Percentiles rank a stretch among this genome's conserved stretches.
These are phyloP conservation scores for Diaporthe amygdali DNA, from an alignment of 2,329 filamentous ascomycete genomes.

Conservation along the genomic window DNA sequence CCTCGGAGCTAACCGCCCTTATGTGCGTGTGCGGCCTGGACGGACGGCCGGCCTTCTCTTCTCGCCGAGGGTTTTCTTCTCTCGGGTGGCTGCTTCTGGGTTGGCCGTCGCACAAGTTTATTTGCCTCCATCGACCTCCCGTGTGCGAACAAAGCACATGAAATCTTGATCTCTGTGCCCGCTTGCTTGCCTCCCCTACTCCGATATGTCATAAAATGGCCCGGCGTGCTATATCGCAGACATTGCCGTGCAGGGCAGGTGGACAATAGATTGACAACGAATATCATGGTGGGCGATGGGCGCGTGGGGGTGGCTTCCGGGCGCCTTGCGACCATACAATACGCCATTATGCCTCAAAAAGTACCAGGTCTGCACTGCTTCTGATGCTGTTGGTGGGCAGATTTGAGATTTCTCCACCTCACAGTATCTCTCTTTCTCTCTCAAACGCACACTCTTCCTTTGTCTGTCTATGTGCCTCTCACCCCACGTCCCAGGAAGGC, in stretches of 20 bases:
- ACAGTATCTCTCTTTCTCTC: not conserved
- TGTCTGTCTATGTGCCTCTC: not conserved
- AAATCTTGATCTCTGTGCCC: not conserved
- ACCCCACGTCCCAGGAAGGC: not conserved
- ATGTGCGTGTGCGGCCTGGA: not conserved
- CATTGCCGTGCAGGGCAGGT: not conserved
- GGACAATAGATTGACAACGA: not conserved
- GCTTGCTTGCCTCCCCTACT: not conserved
- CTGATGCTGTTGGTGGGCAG: not conserved
- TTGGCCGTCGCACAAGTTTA: not conserved
- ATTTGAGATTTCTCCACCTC: not conserved
- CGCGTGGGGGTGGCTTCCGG: constrained; percentile 13
- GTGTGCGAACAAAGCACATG: not conserved
- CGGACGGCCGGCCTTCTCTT: not conserved
- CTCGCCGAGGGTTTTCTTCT: not conserved
- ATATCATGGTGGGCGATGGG: not conserved
- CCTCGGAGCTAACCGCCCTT: not conserved
- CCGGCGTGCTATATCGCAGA: constrained; percentile 4
- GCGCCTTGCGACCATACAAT: not conserved
- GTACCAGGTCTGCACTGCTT: not conserved
- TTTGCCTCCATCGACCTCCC: not conserved
- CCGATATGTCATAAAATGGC: not conserved
- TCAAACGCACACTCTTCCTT: too few species aligned
- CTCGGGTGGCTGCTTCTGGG: constrained; percentile 1
- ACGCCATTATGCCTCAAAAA: not conserved